Evolutionary conservation across 1,284 basidiomycete genomes (phyloP).

Genomic region (Cutaneotrichosporon spelunceum): DNA sequence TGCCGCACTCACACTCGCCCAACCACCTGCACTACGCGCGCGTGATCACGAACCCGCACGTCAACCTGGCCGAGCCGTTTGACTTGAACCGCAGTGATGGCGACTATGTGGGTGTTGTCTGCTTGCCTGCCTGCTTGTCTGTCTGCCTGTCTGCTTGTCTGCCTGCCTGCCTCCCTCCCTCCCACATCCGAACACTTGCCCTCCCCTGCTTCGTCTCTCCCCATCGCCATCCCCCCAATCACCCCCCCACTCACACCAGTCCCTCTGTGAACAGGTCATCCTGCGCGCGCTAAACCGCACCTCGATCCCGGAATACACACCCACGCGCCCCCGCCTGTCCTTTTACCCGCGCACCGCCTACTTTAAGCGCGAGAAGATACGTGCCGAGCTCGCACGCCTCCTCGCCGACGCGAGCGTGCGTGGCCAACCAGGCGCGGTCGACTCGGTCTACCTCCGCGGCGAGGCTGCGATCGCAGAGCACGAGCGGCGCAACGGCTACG

Average conservation of each 20-base stretch:
- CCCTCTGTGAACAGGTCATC: slow-evolving; percentile 39
- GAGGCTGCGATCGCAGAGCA: slow-evolving; percentile 33
- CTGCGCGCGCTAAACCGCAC: slow-evolving; percentile 31
- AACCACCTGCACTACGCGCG: slow-evolving; percentile 37
- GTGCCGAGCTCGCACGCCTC: slow-evolving; percentile 30
- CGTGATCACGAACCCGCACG: slow-evolving; percentile 40
- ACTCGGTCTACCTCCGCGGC: slow-evolving; percentile 32
- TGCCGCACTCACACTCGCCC: slow-evolving; percentile 31
- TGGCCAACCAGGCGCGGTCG: slow-evolving; percentile 22
- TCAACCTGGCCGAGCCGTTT: slow-evolving; percentile 32
- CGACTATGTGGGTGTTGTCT: slow-evolving; percentile 36
- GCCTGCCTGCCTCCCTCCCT: too few species aligned
- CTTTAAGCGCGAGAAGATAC: slow-evolving; percentile 30
- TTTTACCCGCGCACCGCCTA: slow-evolving; percentile 34
- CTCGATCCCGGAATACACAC: slow-evolving; percentile 32
- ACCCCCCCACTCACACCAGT: too few species aligned
- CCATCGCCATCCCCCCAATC: too few species aligned
- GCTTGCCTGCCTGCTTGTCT: too few species aligned
- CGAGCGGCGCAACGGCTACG: slow-evolving; percentile 33
- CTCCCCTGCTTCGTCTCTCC: too few species aligned
- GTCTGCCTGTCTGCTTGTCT: too few species aligned
- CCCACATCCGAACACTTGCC: too few species aligned
- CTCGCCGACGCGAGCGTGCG: slow-evolving; percentile 24
- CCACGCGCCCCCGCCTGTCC: slow-evolving; percentile 25
- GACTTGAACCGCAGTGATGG: slow-evolving; percentile 36